Evolutionary conservation across 192 early-diverging fungal genomes (phyloP), one percentile per base, ranked within the genome.

Genomic region (Linnemannia schmuckeri): DNA sequence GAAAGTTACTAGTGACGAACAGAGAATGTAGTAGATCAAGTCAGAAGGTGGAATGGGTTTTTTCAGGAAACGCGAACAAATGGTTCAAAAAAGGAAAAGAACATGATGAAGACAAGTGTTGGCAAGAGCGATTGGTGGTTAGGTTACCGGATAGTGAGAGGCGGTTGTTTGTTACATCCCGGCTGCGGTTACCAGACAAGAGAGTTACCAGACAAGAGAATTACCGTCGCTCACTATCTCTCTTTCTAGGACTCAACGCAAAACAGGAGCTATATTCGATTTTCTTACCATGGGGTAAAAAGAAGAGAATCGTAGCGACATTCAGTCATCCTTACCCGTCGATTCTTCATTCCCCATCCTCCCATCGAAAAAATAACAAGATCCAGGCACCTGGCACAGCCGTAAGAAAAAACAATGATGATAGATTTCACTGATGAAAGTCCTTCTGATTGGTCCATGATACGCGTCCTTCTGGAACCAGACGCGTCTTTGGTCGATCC

Each of bases 391-490:
- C 61, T 66, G 27, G 61, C 30, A 66, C 61, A 66, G 61, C 12
- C 44, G 15, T 46, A 46, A 13, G 3, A 46, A 46, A 66, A 33
- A 66, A 27, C 22, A 27, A 66, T 4, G 49, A 66, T 66, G 61
- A 66, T 35, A 63, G 6, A 63, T 63, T 63, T 27, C n/a, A 63
- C 61, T 63, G 61, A 35, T 66, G 30, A 66, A 66, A 15, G 12
- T 15, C 15, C 61, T 33, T 66, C 61, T 66, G 61, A 66, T 66
- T 66, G 61, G 61, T 27, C 55, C 55, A n/a, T 55, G 20, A 20
- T 2, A 66, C 61, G 61, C 61, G 13, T 66, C 30, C 55, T 66
- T 66, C 37, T 66, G 61, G 61, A 66, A 66, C 61, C 61, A 66
- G 61, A 66, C 61, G 61, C 61, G 61, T 66, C 30, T 66, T 13